Base-by-base conservation (phyloP, 345 rosid genomes). In the Lagerstroemia speciosa region DNA sequence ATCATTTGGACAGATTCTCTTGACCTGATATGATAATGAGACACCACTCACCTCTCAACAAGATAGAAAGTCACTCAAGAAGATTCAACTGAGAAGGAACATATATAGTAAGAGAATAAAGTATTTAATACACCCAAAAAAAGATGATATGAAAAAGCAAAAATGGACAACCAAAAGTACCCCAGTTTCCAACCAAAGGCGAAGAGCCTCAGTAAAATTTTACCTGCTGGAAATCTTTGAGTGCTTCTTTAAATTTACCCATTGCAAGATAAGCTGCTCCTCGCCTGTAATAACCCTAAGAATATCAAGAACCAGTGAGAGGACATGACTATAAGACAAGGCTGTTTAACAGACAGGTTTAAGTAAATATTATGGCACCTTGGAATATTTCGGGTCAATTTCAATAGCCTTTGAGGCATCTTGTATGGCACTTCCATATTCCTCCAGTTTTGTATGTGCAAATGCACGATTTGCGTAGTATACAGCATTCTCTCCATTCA, bases 381-480 rank as follows among this genome's bases (percentile, higher is more conserved):
- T 94, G 5, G 96, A 84, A 75, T 94, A 94, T 74, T 75, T 86
- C 17, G 93, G 87, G 81, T 91, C 95, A 40, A 91, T 74, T 80
- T 94, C 96, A 69, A 85, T 80, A 75, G 99, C 99, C 82, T 83
- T 81, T 29, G 97, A 84, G 67, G 97, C 95, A 85, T 94, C 99
- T 48, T 76, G 90, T 80, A 94, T 89, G 11, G 97, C 96, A 78
- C 99, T 91, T 8, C 99, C 99, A 78, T 89, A 94, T 78, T 94
- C 99, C 87, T 94, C 99, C 75, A 94, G 75, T 65, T 89, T 94
- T 12, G 93, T 76, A 79, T 91, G 99, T 62, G 99, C 93, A 72
- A 91, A 85, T 64, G 99, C 91, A 65, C 99, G 94, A 71, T 94
- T 91, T 41, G 99, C 99, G 85, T 92, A 94, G 75, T 94, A 94